Evolutionary conservation across 768 basidiomycete genomes (phyloP).

Genomic region (Fistulinella prunicolor): DNA sequence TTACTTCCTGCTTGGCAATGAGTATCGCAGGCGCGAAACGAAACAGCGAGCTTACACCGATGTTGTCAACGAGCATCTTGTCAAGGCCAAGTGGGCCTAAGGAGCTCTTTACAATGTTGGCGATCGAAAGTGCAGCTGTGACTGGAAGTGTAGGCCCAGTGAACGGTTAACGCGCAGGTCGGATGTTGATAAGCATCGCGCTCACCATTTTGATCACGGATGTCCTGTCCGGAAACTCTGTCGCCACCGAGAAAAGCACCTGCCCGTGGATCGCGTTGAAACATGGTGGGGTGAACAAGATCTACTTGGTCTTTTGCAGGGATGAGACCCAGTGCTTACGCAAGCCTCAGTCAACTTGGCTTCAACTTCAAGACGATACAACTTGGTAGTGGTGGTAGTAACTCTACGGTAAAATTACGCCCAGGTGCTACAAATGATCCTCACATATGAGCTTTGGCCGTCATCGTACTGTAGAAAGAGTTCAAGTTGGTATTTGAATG

Average conservation of each 20-base stretch:
- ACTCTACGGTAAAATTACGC: no score
- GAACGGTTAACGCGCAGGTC: no score
- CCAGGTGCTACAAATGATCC: no score
- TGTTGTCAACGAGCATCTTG: constrained; percentile 98
- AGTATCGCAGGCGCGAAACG: constrained; percentile 1
- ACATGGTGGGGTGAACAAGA: constrained; percentile 45
- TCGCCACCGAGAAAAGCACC: constrained; percentile 94
- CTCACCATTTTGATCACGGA: constrained; percentile 93
- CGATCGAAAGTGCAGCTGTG: constrained; percentile 92
- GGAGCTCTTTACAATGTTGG: constrained; percentile 96
- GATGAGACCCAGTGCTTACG: no score
- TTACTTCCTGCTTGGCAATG: constrained; percentile 73
- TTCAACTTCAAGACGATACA: no score
- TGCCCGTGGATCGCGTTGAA: constrained; percentile 88
- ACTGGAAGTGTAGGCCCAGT: constrained; percentile 47
- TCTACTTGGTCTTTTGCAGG: no score
- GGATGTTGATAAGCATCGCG: background rate
- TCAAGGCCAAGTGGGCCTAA: constrained; percentile 93
- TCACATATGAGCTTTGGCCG: no score
- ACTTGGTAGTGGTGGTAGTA: no score
- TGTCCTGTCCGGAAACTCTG: constrained; percentile 91
- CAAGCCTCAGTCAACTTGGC: constrained; percentile 8
- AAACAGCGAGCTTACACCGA: constrained; percentile 62
- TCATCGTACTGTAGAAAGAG: no score
- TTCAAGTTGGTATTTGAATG: no score